Evolutionary conservation across 352 stramenopile genomes (phyloP), one percentile per base, ranked within the genome.

Genomic region (Pythium inflatum): DNA sequence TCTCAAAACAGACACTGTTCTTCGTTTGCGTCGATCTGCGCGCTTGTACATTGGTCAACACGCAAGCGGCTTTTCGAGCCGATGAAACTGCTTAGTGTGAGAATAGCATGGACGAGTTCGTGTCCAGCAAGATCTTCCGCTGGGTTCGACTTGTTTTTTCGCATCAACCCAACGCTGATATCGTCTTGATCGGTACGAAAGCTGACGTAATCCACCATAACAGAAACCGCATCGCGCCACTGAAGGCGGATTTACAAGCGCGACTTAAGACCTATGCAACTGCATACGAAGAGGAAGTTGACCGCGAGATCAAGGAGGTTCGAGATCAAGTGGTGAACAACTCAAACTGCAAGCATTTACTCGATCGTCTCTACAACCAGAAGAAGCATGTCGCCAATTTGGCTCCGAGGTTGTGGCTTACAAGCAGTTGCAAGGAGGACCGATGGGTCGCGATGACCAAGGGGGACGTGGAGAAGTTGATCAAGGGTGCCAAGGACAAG

Each of bases 101-200:
- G 9, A 30, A 31, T 11, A 14, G 30, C 20, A 25, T 58, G 12
- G 34, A 51, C 9, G 62, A 30, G 28, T 68, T 62, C 25, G 25
- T 62, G 5, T n/a, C 55, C 3, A 1, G 8, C 6, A 14, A 18
- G 18, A 40, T 68, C 1, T 13, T 34, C 13, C 24, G 22, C 16
- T 62, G 62, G 49, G 20, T 68, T 16, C 49, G 50, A 3, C n/a
- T 36, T 22, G 61, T 68, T 36, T 46, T 41, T 4, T 25, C n/a
- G 8, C 62, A 46, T 36, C 30, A 62, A 13, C 62, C 50, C 5
- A 49, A 45, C 2, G 25, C 62, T 18, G 50, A 68, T 38, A 53
- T 68, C 33, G 50, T 55, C 5, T 43, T 68, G 7, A 33, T 68
- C n/a, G 49, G 5, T 5, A 68, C 34, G 20, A 68, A 68, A 34